phyloP scores from a whole-genome alignment of 768 basidiomycete genomes.

The Rhodotorula diobovata region DNA sequence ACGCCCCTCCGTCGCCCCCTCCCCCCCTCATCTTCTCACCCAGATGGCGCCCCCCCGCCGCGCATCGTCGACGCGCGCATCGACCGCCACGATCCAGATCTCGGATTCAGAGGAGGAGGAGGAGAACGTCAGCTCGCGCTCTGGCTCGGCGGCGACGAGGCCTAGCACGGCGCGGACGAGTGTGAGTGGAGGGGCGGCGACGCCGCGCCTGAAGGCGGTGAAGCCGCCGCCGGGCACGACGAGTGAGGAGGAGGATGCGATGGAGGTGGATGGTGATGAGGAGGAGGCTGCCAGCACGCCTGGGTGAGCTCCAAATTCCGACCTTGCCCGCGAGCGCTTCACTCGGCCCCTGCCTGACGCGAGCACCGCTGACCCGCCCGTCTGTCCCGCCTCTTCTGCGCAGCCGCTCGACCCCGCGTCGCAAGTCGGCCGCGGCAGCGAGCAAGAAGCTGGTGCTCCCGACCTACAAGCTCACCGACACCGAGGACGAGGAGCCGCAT shows the following conservation, averaged over 20 bases:
- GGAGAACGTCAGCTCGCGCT: no score
- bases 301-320: no score
- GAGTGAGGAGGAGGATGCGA: not conserved
- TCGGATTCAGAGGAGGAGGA: not conserved
- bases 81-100: not conserved
- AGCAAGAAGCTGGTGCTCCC: not conserved
- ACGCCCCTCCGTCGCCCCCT: not conserved
- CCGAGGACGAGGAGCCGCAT: not conserved
- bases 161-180: conserved; percentile 17
- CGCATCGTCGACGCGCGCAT: not conserved
- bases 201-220: no score
- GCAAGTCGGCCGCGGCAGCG: conserved; percentile 3
- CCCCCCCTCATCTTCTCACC: no score
- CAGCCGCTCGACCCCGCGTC: conserved; percentile 10
- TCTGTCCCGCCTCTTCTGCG: no score
- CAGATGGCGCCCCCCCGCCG: not conserved
- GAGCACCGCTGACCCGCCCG: not conserved
- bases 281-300: not conserved
- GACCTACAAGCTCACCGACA: conserved; percentile 2
- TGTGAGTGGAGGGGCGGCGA: not conserved
- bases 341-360: no score
- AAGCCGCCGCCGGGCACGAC: not conserved
- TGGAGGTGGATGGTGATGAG: not conserved
- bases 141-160: no score
- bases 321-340: no score